Percentiles rank a stretch among this genome's conserved stretches.
Conservation (phyloP, 2,329 filamentous ascomycete species). For the Beauveria sp. region DNA sequence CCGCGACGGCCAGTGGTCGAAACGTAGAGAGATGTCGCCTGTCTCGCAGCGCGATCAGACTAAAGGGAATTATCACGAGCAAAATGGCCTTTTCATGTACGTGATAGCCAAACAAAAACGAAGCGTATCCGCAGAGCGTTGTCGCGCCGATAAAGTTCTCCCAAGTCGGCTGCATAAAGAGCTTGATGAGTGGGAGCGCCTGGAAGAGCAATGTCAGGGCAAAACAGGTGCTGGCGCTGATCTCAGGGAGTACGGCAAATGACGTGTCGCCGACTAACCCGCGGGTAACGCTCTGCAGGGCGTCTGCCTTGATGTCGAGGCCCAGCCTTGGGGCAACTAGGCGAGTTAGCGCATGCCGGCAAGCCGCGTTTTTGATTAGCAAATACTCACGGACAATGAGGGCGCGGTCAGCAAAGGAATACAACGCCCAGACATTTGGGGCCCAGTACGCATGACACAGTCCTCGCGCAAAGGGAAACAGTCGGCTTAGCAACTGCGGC, state of each 20-base stretch:
- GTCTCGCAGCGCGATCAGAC: slow-evolving; percentile 82
- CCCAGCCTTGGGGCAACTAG: slow-evolving; percentile 76
- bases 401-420: slow-evolving; percentile 81
- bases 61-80: slow-evolving; percentile 91
- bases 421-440: slow-evolving; percentile 93
- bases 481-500: slow-evolving; percentile 69
- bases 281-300: slow-evolving; percentile 81
- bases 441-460: slow-evolving; percentile 98
- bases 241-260: slow-evolving; percentile 86
- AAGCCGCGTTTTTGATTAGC: background rate
- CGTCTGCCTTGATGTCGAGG: slow-evolving; percentile 62
- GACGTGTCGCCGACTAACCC: slow-evolving; percentile 89
- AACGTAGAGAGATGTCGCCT: slow-evolving; percentile 88
- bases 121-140: slow-evolving; percentile 90
- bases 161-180: slow-evolving; percentile 76
- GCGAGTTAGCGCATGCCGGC: background rate
- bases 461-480: slow-evolving; percentile 91
- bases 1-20: slow-evolving; percentile 81
- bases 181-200: slow-evolving; percentile 67
- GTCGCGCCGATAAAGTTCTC: slow-evolving; percentile 83
- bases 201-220: slow-evolving; percentile 77
- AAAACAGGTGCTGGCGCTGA: slow-evolving; percentile 76
- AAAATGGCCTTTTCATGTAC: slow-evolving; percentile 97
- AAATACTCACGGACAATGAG: slow-evolving; percentile 68
- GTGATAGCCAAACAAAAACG: slow-evolving; percentile 97